Conservation (phyloP, 352 stramenopile genomes). For the Pythium rhizo-oryzae region DNA sequence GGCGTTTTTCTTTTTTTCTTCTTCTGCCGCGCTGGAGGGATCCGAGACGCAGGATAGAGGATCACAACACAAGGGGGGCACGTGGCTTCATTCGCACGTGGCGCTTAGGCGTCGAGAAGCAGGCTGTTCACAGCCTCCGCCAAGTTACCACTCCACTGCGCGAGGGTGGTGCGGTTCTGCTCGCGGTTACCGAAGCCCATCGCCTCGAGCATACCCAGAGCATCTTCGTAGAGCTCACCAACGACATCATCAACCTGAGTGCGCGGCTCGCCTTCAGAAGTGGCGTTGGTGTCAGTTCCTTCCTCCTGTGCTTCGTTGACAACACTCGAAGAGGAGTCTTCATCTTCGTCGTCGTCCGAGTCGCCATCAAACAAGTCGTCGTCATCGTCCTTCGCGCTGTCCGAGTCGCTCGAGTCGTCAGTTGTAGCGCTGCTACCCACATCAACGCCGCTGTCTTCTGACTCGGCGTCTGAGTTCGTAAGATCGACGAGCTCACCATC, state of each 20-base stretch:
- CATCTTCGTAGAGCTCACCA: slow-evolving; percentile 39
- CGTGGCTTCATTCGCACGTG: not conserved
- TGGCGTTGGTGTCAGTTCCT: not conserved
- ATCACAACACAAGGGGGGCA: no score
- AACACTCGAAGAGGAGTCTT: not conserved
- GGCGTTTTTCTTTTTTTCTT: not conserved
- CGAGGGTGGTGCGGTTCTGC: slow-evolving; percentile 47
- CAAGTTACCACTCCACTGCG: slow-evolving; percentile 53
- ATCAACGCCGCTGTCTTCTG: slow-evolving; percentile 18
- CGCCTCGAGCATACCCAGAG: slow-evolving; percentile 43
- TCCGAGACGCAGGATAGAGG: no score
- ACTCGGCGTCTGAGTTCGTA: slow-evolving; percentile 11
- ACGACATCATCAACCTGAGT: slow-evolving; percentile 18
- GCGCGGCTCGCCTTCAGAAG: not conserved
- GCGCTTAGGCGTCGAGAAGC: slow-evolving; percentile 35
- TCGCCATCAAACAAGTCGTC: not conserved
- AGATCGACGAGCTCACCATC: slow-evolving; percentile 22
- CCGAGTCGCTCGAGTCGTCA: slow-evolving; percentile 6
- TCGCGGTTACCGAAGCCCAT: slow-evolving; percentile 68
- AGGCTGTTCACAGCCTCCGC: slow-evolving; percentile 50
- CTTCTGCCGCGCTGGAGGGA: not conserved
- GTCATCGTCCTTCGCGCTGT: not conserved
- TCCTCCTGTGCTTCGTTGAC: not conserved
- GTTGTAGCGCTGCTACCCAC: slow-evolving; percentile 11
- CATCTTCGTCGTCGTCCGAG: not conserved